Percentiles rank a stretch among this genome's conserved stretches.
Evolutionary conservation across 148 eudicot species (phyloP).

Genomic region (Camellia lanceoleosa): DNA sequence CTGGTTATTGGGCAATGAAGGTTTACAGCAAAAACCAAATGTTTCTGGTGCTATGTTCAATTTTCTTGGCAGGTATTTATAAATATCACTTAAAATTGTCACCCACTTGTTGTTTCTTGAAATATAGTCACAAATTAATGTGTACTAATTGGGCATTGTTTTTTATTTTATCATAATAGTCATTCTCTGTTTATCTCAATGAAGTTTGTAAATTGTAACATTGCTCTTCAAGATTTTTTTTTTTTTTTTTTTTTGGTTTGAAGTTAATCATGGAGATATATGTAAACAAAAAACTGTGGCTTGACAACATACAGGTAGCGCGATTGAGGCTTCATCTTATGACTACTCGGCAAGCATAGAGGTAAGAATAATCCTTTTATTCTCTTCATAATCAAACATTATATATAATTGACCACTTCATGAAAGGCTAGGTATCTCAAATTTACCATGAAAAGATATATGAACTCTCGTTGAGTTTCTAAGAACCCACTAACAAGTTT

Average conservation of each 20-base stretch:
- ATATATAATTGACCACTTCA: neutral
- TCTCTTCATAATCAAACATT: neutral
- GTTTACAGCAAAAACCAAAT: neutral
- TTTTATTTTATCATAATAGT: neutral
- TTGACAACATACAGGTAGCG: constrained; percentile 7
- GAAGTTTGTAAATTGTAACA: neutral
- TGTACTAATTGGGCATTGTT: no score
- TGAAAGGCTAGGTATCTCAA: neutral
- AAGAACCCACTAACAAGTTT: neutral
- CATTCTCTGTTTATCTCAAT: neutral
- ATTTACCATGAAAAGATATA: neutral
- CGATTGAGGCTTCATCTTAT: constrained; percentile 30
- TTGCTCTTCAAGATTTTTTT: neutral
- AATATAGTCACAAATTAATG: no score
- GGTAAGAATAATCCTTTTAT: constrained; percentile 23
- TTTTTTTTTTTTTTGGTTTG: neutral
- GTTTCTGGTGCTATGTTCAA: neutral
- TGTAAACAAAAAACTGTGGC: no score
- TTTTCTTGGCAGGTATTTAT: neutral
- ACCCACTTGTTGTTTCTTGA: neutral
- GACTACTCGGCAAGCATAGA: constrained; percentile 45
- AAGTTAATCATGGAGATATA: neutral
- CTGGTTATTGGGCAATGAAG: neutral
- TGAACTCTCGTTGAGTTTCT: neutral
- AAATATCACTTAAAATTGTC: neutral